Evolutionary conservation across 805 yeast genomes (phyloP), one percentile per base, ranked within the genome.

Genomic region (Nakazawaea sp.): DNA sequence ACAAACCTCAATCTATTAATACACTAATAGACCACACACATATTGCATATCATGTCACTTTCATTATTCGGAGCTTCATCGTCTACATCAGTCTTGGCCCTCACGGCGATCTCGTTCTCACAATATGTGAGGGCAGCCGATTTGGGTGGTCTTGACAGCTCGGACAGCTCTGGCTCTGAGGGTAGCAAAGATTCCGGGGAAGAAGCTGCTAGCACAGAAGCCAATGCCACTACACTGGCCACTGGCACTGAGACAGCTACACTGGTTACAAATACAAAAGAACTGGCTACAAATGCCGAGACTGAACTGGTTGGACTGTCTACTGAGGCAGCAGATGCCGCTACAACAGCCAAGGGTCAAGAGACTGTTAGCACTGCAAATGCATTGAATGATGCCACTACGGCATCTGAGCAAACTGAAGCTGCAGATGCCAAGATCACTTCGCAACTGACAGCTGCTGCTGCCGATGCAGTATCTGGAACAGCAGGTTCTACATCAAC

Each of bases 31-130:
- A n/a, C n/a, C n/a, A n/a, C n/a, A n/a, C n/a, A n/a, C n/a, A n/a
- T n/a, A n/a, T n/a, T n/a, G n/a, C n/a, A n/a, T n/a, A 33, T 3
- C 26, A 39, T 39, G 42, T 39, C 42, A 26, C 28, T 39, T 31
- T 30, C 42, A 39, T 8, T 34, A 9, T 24, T 34, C 13, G 36
- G 38, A 19, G 33, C 42, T n/a, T 23, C 37, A 17, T 30, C 42
- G 12, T 34, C 37, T 11, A 20, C 41, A 17, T 19, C 38, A 18
- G 13, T 32, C 31, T 11, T 35, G 21, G 39, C 39, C 7, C 10
- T 32, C 18, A 7, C 35, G 11, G 38, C 36, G 4, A 23, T 40
- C 12, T 40, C 43, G 10, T 28, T 18, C 12, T 19, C 35, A 6
- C 7, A 29, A 11, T 27, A 27, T 15, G 39, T 19, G 13, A 23